Percentiles rank a stretch among this genome's conserved stretches.
Evolutionary conservation across 805 yeast species (phyloP).

Genomic region (Brettanomyces naardenensis): DNA sequence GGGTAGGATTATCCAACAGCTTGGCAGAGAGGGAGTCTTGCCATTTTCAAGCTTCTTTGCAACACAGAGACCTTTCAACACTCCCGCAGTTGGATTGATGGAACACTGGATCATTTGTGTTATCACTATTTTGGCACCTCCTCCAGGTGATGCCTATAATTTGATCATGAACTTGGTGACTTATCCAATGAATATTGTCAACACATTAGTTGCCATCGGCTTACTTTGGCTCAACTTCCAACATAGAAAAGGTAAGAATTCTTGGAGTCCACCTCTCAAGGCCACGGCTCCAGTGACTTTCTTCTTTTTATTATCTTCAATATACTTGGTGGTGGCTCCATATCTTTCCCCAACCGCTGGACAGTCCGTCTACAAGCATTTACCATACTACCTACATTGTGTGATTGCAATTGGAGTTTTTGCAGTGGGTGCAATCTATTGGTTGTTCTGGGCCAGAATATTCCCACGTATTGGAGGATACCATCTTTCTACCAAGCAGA

Average conservation of each 20-base stretch:
- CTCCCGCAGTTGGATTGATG: conserved; percentile 65
- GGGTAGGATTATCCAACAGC: conserved; percentile 71
- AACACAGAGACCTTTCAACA: conserved; percentile 58
- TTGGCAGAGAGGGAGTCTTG: conserved; percentile 72
- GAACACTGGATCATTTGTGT: conserved; percentile 75
- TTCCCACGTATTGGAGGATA: conserved; percentile 51
- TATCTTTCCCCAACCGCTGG: conserved; percentile 66
- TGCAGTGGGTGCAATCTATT: conserved; percentile 56
- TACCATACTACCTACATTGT: conserved; percentile 62
- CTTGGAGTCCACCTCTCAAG: conserved; percentile 67
- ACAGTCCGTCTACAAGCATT: conserved; percentile 55
- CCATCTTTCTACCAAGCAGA: conserved; percentile 42
- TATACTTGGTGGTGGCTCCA: conserved; percentile 69
- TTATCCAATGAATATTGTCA: conserved; percentile 74
- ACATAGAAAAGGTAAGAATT: conserved; percentile 37
- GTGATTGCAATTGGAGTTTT: conserved; percentile 75
- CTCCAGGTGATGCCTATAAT: conserved; percentile 83
- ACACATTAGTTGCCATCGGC: conserved; percentile 26
- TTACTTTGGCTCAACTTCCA: conserved; percentile 48
- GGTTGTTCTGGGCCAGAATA: conserved; percentile 54
- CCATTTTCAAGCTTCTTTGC: conserved; percentile 72
- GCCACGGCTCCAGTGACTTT: conserved; percentile 55
- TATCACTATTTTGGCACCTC: conserved; percentile 68
- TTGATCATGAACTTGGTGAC: conserved; percentile 72
- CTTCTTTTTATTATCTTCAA: conserved; percentile 58